A percentile compares a stretch with the other conserved stretches of the same genome.
phyloP scores from a whole-genome alignment of 805 yeast genomes.

The Kodamaea leandrae region DNA sequence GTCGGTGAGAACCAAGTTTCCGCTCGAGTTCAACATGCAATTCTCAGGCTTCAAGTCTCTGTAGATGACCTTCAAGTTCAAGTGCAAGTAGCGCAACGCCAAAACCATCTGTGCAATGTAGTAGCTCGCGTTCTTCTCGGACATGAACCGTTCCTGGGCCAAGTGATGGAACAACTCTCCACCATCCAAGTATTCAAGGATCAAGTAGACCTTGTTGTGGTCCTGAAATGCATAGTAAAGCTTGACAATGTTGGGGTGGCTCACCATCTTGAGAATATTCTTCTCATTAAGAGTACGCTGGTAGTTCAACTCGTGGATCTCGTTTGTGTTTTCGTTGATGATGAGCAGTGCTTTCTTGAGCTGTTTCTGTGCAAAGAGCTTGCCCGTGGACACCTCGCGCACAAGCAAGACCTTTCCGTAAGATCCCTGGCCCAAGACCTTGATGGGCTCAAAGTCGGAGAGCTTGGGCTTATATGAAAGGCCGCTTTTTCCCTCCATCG shows the following conservation, averaged over 20 bases:
- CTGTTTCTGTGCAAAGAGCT: slow-evolving; percentile 44
- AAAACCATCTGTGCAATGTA: slow-evolving; percentile 43
- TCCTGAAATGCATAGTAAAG: slow-evolving; percentile 46
- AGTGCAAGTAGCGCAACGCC: slow-evolving; percentile 40
- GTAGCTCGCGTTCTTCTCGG: slow-evolving; percentile 38
- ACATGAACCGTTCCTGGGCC: slow-evolving; percentile 21
- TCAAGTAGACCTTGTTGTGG: slow-evolving; percentile 40
- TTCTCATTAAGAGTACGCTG: slow-evolving; percentile 41
- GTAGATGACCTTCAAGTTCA: slow-evolving; percentile 37
- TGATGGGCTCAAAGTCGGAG: slow-evolving; percentile 41
- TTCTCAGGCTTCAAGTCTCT: slow-evolving; percentile 47
- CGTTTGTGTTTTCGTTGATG: slow-evolving; percentile 31
- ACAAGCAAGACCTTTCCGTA: slow-evolving; percentile 45
- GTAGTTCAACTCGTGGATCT: slow-evolving; percentile 32
- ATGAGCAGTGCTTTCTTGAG: slow-evolving; percentile 37
- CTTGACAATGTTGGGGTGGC: slow-evolving; percentile 45
- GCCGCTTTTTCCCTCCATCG: slow-evolving; percentile 14
- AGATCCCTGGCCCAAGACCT: slow-evolving; percentile 44
- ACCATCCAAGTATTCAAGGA: slow-evolving; percentile 45
- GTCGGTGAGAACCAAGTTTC: slow-evolving; percentile 44
- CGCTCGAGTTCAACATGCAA: slow-evolving; percentile 41
- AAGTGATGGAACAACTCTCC: slow-evolving; percentile 47
- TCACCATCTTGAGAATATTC: slow-evolving; percentile 39
- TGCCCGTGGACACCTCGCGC: slow-evolving; percentile 35
- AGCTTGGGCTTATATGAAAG: slow-evolving; percentile 26